phyloP scores from a whole-genome alignment of 2,329 filamentous ascomycete species.

The Esteya vermicola region DNA sequence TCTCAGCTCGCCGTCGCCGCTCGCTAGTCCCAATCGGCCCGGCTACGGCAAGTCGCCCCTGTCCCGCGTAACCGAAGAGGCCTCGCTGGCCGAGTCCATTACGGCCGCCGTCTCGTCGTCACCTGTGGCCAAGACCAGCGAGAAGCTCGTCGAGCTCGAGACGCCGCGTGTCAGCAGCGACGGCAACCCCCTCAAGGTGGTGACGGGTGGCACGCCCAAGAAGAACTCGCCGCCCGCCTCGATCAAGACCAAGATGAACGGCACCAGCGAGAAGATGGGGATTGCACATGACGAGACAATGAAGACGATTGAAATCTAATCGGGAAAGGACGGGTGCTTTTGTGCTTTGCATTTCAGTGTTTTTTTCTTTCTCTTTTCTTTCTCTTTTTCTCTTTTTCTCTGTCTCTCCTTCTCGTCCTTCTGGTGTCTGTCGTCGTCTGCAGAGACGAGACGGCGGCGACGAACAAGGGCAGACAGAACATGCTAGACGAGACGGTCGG shows the following conservation, averaged over 20 bases:
- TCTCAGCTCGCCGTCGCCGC: constrained; percentile 48
- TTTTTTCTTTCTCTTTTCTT: not conserved
- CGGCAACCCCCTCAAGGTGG: constrained; percentile 10
- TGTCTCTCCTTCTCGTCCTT: not conserved
- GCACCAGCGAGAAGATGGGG: not conserved
- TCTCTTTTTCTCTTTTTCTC: not conserved
- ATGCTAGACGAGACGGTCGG: too few relatives aligned
- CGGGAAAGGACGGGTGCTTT: not conserved
- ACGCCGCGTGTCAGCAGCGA: constrained; percentile 34
- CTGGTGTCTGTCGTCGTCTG: not conserved
- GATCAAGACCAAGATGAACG: not conserved
- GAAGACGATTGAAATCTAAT: constrained; percentile 48
- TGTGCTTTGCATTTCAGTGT: not conserved
- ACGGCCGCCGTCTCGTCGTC: constrained; percentile 17
- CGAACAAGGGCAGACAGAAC: not conserved
- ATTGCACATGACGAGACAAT: constrained; percentile 32
- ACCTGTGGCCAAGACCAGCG: constrained; percentile 26
- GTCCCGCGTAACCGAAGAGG: constrained; percentile 61
- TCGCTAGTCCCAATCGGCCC: constrained; percentile 50
- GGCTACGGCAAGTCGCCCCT: constrained; percentile 55
- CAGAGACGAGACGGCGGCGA: not conserved
- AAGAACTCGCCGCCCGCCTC: not conserved
- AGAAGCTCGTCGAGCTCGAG: constrained; percentile 42
- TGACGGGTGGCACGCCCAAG: not conserved
- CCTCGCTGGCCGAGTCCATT: constrained; percentile 23